Conservation (phyloP, 1,284 basidiomycete genomes). For the Tilletia indica region DNA sequence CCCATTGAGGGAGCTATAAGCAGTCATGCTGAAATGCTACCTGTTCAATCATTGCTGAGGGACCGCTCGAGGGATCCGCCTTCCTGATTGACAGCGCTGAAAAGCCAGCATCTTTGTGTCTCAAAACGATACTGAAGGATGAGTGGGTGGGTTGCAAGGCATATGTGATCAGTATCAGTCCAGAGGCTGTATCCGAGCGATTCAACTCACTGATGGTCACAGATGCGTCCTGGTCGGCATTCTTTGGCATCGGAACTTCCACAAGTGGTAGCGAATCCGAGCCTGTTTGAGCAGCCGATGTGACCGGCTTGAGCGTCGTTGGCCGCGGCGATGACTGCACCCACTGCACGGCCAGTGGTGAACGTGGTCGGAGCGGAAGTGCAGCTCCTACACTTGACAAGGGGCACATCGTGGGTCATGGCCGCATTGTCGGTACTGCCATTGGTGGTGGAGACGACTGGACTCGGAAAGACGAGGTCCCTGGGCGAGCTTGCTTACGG, state of each 20-base stretch:
- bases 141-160: too few relatives aligned
- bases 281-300: slow-evolving; percentile 41
- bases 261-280: not conserved
- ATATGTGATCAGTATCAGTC: not conserved
- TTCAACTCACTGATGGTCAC: slow-evolving; percentile 54
- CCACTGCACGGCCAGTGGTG: slow-evolving; percentile 45
- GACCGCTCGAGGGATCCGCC: not conserved
- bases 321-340: slow-evolving; percentile 44
- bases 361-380: slow-evolving; percentile 45
- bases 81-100: not conserved
- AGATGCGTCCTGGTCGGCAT: not conserved
- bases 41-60: not conserved
- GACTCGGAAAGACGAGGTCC: slow-evolving; percentile 28
- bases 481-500: slow-evolving; percentile 40
- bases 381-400: slow-evolving; percentile 38
- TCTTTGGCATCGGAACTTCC: too few relatives aligned
- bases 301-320: slow-evolving; percentile 45
- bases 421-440: slow-evolving; percentile 27
- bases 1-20: not conserved
- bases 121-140: slow-evolving; percentile 45
- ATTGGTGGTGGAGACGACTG: slow-evolving; percentile 5
- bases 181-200: not conserved
- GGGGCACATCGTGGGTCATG: not conserved
- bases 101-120: slow-evolving; percentile 45
- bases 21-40: not conserved